phyloP scores from a whole-genome alignment of 2,329 filamentous ascomycete species.

The Aureobasidium melanogenum region DNA sequence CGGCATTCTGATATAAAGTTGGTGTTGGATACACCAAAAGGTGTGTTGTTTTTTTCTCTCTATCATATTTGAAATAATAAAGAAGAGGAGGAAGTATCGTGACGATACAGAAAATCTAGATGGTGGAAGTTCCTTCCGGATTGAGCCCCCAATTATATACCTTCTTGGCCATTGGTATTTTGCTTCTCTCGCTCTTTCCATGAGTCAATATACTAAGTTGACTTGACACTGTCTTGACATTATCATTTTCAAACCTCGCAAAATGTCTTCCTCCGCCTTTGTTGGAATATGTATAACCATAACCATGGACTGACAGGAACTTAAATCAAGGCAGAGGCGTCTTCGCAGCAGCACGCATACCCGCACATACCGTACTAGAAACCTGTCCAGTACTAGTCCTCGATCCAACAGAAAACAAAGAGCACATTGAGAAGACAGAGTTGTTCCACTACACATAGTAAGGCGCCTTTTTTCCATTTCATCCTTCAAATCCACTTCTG shows the following conservation, averaged over 20 bases:
- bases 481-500: neutral
- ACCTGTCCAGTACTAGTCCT: conserved; percentile 45
- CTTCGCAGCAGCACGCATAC: conserved; percentile 40
- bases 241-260: too few relatives aligned
- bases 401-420: conserved; percentile 37
- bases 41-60: neutral
- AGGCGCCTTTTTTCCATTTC: conserved; percentile 16
- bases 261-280: neutral
- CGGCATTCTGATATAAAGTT: conserved; percentile 10
- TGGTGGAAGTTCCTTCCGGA: neutral
- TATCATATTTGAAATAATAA: neutral
- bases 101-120: neutral
- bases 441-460: conserved; percentile 51
- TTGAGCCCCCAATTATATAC: neutral
- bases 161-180: neutral
- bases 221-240: too few relatives aligned
- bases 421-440: conserved; percentile 41
- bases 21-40: conserved; percentile 15
- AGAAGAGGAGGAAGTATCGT: too few relatives aligned
- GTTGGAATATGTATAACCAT: neutral
- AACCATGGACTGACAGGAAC: neutral
- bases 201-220: too few relatives aligned
- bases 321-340: conserved; percentile 43
- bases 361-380: conserved; percentile 41
- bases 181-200: too few relatives aligned